phyloP scores from a whole-genome alignment of 139 green algal genomes.

The Coccomyxa sp. region DNA sequence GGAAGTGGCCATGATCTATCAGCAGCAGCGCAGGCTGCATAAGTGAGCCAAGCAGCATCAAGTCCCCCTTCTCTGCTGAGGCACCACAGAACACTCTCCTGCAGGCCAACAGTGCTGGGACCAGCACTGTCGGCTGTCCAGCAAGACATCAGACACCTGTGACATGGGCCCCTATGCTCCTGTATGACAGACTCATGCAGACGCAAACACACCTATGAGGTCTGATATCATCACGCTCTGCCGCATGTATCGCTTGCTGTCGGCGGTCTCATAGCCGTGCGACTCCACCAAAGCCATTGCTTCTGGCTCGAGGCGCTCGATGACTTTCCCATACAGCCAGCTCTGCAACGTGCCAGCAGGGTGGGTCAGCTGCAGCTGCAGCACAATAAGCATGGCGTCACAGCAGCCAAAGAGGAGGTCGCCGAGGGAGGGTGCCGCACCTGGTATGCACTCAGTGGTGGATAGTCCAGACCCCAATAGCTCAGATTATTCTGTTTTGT shows the following conservation, averaged over 20 bases:
- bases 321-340: constrained; percentile 66
- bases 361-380: too few species aligned
- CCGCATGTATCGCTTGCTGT: constrained; percentile 81
- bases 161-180: too few species aligned
- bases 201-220: constrained; percentile 42
- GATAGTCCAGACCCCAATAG: constrained; percentile 98
- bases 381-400: too few species aligned
- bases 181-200: not conserved
- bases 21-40: constrained; percentile 83
- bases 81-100: constrained; percentile 18
- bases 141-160: constrained; percentile 2
- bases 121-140: constrained; percentile 63
- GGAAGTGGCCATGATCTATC: constrained; percentile 98
- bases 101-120: constrained; percentile 63
- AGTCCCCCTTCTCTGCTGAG: not conserved
- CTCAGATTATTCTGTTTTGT: constrained; percentile 52
- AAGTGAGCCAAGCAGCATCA: constrained; percentile 46
- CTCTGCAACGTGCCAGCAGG: constrained; percentile 46
- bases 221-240: constrained; percentile 81
- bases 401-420: not conserved
- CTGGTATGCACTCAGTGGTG: constrained; percentile 93
- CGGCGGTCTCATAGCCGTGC: constrained; percentile 74
- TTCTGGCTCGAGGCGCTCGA: constrained; percentile 63
- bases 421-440: constrained; percentile 20
- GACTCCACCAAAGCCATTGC: constrained; percentile 66